Conservation (phyloP, 805 yeast species). For the Schizosaccharomyces osmophilus region DNA sequence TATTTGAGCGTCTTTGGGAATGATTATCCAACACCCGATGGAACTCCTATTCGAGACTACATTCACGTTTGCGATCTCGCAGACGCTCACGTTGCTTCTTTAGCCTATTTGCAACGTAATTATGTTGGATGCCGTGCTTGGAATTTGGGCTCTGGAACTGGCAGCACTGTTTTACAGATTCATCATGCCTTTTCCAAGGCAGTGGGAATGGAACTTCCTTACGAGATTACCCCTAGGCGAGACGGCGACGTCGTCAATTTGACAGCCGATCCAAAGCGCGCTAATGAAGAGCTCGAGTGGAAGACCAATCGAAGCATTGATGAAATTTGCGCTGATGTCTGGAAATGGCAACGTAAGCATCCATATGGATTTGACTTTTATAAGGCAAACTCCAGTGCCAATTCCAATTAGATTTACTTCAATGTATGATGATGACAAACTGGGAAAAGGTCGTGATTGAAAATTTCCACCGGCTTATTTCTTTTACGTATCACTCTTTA, state of each 20-base stretch:
- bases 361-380: slow-evolving; percentile 31
- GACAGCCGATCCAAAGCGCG: slow-evolving; percentile 47
- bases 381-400: neutral
- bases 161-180: slow-evolving; percentile 53
- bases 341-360: slow-evolving; percentile 53
- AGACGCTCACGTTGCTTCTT: slow-evolving; percentile 49
- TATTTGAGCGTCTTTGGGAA: slow-evolving; percentile 45
- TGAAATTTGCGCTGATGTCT: slow-evolving; percentile 44
- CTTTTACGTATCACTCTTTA: too few relatives aligned
- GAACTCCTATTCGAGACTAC: slow-evolving; percentile 54
- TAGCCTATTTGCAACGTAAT: slow-evolving; percentile 23
- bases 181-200: slow-evolving; percentile 39
- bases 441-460: too few relatives aligned
- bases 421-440: too few relatives aligned
- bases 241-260: slow-evolving; percentile 55
- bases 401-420: too few relatives aligned
- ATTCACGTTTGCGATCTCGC: slow-evolving; percentile 64
- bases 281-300: slow-evolving; percentile 46
- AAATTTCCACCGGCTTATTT: too few relatives aligned
- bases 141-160: slow-evolving; percentile 65
- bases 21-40: slow-evolving; percentile 49
- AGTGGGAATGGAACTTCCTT: slow-evolving; percentile 39
- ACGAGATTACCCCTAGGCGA: slow-evolving; percentile 37
- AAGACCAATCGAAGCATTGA: slow-evolving; percentile 26
- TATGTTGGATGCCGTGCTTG: slow-evolving; percentile 38